Evolutionary conservation across 2,329 filamentous ascomycete species (phyloP).

Genomic region (Trichophyton equinum): DNA sequence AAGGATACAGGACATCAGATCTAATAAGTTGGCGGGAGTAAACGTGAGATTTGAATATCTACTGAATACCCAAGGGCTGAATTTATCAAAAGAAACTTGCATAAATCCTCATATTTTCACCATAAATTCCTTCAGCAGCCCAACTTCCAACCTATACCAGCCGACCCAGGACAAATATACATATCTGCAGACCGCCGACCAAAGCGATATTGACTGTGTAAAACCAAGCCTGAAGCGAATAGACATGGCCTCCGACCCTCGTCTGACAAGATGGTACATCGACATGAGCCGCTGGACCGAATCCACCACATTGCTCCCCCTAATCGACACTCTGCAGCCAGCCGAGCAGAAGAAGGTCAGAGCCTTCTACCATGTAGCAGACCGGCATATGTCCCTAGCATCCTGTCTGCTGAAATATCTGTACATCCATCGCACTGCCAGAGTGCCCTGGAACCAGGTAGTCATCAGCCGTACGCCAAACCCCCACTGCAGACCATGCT

Average conservation of each 20-base stretch:
- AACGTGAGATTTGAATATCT: no score
- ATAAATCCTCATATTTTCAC: no score
- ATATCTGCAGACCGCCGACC: no score
- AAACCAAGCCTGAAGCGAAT: no score
- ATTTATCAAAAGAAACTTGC: no score
- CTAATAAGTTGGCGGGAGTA: no score
- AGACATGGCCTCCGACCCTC: neutral
- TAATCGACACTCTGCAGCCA: slow-evolving; percentile 29
- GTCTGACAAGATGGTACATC: slow-evolving; percentile 33
- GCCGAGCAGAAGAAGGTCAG: slow-evolving; percentile 40
- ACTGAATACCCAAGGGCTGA: no score
- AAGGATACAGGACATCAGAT: no score
- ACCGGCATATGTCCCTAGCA: slow-evolving; percentile 49
- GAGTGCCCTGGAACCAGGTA: slow-evolving; percentile 46
- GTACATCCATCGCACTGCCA: slow-evolving; percentile 44
- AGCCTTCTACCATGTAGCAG: slow-evolving; percentile 41
- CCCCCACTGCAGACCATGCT: slow-evolving; percentile 41
- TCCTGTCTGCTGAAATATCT: slow-evolving; percentile 50
- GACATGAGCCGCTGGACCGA: slow-evolving; percentile 28
- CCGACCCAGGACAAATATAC: no score
- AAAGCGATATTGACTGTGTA: no score
- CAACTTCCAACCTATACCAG: no score
- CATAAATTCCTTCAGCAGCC: no score
- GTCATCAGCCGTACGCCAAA: slow-evolving; percentile 40
- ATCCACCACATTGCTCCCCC: slow-evolving; percentile 23